Conservation (phyloP, 2,329 filamentous ascomycete species). For the Aureobasidium subglaciale region DNA sequence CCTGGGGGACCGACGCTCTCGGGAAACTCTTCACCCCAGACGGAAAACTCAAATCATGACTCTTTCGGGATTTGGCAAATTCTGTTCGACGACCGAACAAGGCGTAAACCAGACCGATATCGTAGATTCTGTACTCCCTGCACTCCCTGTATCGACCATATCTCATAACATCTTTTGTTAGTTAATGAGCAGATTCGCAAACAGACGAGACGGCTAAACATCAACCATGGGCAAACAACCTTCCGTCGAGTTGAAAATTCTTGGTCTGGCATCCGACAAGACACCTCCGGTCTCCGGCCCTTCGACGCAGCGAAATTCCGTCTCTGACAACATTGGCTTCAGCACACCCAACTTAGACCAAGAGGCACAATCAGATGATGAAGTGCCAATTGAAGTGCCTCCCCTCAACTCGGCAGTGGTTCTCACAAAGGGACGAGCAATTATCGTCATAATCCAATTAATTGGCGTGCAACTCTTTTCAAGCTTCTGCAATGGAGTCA, state of each 20-base stretch:
- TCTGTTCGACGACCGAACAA: neutral
- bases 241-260: neutral
- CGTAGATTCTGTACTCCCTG: too few relatives aligned
- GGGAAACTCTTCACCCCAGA: too few relatives aligned
- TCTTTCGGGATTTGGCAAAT: neutral
- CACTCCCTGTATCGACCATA: too few relatives aligned
- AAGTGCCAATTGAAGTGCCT: neutral
- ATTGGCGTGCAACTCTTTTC: constrained; percentile 20
- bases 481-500: constrained; percentile 21
- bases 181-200: too few relatives aligned
- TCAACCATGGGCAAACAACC: neutral
- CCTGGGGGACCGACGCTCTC: too few relatives aligned
- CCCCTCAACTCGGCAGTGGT: neutral
- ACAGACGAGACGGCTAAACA: neutral
- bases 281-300: neutral
- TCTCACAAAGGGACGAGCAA: constrained; percentile 17
- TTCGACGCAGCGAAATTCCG: neutral
- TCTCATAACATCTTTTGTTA: too few relatives aligned
- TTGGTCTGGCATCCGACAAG: neutral
- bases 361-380: neutral
- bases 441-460: constrained; percentile 19
- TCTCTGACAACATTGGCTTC: neutral
- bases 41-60: neutral
- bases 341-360: neutral
- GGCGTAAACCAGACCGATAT: too few relatives aligned